phyloP scores from a whole-genome alignment of 495 filamentous ascomycete genomes.

The Staphylotrichum tortipilum region DNA sequence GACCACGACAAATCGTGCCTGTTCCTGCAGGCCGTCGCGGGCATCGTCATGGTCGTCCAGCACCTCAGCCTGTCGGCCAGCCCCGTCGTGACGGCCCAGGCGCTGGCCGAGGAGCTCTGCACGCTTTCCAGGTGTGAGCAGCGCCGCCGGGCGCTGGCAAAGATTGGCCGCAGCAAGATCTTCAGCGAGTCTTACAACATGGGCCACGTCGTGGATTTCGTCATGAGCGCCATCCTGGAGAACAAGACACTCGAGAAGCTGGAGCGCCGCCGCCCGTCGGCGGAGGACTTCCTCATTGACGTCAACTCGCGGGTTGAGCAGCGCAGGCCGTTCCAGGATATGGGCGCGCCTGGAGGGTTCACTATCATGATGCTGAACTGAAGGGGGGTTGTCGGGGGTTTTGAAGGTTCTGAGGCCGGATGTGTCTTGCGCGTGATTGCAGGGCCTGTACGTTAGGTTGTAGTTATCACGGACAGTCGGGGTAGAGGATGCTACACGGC shows the following conservation, averaged over 20 bases:
- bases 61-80: conserved; percentile 10
- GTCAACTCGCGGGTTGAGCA: too few species aligned
- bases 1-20: conserved; percentile 21
- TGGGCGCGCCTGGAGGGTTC: conserved; percentile 30
- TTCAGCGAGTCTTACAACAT: conserved; percentile 21
- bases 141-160: conserved; percentile 17
- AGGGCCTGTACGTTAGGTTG: too few species aligned
- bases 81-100: too few species aligned
- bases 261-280: too few species aligned
- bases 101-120: too few species aligned
- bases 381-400: too few species aligned
- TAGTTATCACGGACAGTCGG: too few species aligned
- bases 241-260: too few species aligned
- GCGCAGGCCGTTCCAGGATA: conserved; percentile 23
- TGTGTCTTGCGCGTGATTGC: too few species aligned
- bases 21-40: conserved; percentile 23
- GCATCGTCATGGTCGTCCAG: conserved; percentile 21
- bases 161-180: conserved; percentile 11
- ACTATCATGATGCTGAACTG: conserved; percentile 31
- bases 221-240: conserved; percentile 14
- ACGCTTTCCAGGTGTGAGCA: too few species aligned
- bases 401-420: neutral
- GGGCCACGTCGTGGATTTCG: conserved; percentile 13
- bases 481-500: conserved; percentile 3
- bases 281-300: too few species aligned